Base-by-base conservation (phyloP, 371 early-diverging fungal species). In the Mortierella sp. region DNA sequence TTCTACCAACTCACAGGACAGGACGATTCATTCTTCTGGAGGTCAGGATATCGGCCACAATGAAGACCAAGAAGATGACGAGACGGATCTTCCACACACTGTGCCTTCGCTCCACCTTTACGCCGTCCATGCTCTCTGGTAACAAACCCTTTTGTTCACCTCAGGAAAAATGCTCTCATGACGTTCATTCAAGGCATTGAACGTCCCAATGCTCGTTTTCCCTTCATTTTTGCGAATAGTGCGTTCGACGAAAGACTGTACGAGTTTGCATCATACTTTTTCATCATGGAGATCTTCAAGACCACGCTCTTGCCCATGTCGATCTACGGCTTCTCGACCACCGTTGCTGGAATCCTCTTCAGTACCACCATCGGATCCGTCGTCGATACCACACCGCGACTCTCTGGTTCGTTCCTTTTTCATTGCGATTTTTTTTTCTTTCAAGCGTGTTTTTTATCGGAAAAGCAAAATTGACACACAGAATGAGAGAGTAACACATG, bases 261-360 rank as follows among this genome's bases (percentile, higher is more conserved):
- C 64, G 85, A 85, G 52, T 85, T 85, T 73, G 81, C 82, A 16
- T 76, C 79, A 7, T 77, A 70, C 64, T 73, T 85, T 34, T 85
- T 85, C 66, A 75, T 85, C 61, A 79, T 82, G 68, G 79, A 81
- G 68, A 79, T 85, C 64, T 85, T 85, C 73, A 73, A 76, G 53
- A 79, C 79, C 1, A 81, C 85, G 3, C 52, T 85, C 9, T 29
- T 85, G 13, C 76, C 76, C 29, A 75, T 81, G 71, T 85, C 85
- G 26, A 47, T 85, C 22, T 85, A 81, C 31, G 82, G 85, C 1
- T 73, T 85, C 52, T 70, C 75, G 2, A 85, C 82, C 31, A 85
- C 85, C 26, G 74, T 71, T 9, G 70, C 71, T 6, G 85, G 79
- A 0, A 82, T 85, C 58, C 58, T 81, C 11, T 74, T 85, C 22